These are phyloP conservation scores for Botrytis fabae DNA, from an alignment of 2,329 filamentous ascomycete genomes.

Conservation along the genomic window DNA sequence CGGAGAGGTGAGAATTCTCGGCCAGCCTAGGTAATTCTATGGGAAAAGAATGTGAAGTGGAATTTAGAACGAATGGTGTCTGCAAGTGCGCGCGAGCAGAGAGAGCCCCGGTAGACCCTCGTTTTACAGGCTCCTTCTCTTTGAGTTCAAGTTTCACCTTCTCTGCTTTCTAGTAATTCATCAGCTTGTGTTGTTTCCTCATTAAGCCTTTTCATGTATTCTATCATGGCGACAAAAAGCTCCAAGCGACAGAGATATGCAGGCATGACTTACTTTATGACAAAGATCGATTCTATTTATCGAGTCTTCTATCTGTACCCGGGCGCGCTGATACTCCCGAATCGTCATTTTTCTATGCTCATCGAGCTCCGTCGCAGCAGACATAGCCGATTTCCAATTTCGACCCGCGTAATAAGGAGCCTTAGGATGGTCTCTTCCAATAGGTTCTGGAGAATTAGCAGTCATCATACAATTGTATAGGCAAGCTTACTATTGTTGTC, in stretches of 20 bases:
- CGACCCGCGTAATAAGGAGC: not conserved
- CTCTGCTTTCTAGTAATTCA: not conserved
- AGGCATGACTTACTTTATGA: not conserved
- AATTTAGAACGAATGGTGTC: not conserved
- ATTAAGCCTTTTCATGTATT: not conserved
- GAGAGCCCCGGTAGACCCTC: accelerated
- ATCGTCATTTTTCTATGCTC: accelerated
- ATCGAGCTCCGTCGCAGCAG: not conserved
- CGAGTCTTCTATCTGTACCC: not conserved
- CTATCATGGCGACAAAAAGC: not conserved
- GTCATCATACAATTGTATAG: not conserved
- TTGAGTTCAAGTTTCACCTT: not conserved
- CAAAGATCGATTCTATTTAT: not conserved
- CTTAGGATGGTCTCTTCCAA: not conserved
- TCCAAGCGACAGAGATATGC: not conserved
- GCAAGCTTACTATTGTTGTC: not conserved
- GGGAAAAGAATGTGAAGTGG: not conserved
- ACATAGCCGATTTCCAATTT: not conserved
- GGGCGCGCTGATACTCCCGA: not conserved
- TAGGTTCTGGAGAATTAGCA: not conserved
- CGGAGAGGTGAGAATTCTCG: not conserved
- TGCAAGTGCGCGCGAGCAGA: not conserved
- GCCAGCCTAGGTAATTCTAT: not conserved
- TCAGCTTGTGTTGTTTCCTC: not conserved
- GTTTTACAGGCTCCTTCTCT: not conserved